Evolutionary conservation across 2,329 filamentous ascomycete genomes (phyloP).

Genomic region (Septoria petroselini): DNA sequence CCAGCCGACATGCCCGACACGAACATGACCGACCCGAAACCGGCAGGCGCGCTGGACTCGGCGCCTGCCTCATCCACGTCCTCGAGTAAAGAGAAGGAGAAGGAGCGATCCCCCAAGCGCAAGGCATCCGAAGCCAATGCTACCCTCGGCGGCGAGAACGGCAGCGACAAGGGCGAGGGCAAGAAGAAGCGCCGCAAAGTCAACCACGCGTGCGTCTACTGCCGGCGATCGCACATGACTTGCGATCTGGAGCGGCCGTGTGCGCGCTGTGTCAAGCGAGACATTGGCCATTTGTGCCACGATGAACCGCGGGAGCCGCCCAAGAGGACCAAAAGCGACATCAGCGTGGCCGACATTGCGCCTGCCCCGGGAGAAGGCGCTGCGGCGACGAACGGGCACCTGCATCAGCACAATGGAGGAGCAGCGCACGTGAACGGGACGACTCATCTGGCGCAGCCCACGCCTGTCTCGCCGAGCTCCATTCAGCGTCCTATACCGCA

Average conservation of each 20-base stretch:
- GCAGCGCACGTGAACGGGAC: constrained; percentile 16
- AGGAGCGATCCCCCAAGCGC: constrained; percentile 13
- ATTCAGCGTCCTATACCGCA: constrained; percentile 50
- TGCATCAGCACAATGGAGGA: constrained; percentile 16
- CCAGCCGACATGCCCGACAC: neutral
- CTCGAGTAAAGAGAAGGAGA: neutral
- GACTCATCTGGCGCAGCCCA: constrained; percentile 69
- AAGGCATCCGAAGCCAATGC: constrained; percentile 8
- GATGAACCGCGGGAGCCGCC: constrained; percentile 89
- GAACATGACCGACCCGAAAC: neutral
- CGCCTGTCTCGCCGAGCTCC: constrained; percentile 65
- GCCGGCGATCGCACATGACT: constrained; percentile 54
- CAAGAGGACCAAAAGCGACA: constrained; percentile 69
- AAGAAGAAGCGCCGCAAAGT: constrained; percentile 54
- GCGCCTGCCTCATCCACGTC: neutral
- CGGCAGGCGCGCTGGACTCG: neutral
- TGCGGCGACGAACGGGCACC: constrained; percentile 16
- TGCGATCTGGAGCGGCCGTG: constrained; percentile 77
- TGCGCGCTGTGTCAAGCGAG: constrained; percentile 95
- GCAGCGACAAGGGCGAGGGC: constrained; percentile 26
- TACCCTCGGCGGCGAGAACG: neutral
- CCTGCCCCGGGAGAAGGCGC: constrained; percentile 30
- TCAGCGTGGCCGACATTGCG: constrained; percentile 37
- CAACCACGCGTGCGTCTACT: constrained; percentile 56
- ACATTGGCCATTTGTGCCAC: constrained; percentile 97